Evolutionary conservation across 352 stramenopile species (phyloP), one percentile per base, ranked within the genome.

Genomic region (Thalassiosira sp.): DNA sequence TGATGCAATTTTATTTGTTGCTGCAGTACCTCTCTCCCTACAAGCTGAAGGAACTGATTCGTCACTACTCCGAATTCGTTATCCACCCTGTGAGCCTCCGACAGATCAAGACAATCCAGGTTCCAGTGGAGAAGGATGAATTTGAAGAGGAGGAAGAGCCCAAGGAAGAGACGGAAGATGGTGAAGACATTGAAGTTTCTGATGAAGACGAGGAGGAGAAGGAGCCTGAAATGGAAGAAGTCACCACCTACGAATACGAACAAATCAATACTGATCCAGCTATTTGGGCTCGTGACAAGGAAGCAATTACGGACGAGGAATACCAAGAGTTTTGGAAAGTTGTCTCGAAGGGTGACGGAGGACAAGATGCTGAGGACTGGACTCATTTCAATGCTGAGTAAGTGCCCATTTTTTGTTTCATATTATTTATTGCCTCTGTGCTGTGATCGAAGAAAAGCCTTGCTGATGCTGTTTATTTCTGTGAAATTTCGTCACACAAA

Each of bases 1-100:
- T 37, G 22, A 31, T 56, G 18, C 24, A 54, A 37, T 72, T 10
- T 48, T 20, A 24, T 49, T 15, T 33, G 7, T 49, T 54, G 16
- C 11, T 33, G 11, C 20, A 76, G 86, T 99, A 98, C 86, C 82
- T 97, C 33, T 93, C 97, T 58, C 89, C 98, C 69, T 83, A 95
- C 71, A 96, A 96, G 72, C 91, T 99, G 54, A 96, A 98, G 82
- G 79, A 88, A 11, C 88, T 99, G 20, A 95, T 99, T 37, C 89
- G 95, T 51, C 95, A 97, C 78, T 99, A 99, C 90, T 98, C 95
- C 22, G 97, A 99, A 90, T 99, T 99, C 89, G 98, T 99, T 68
- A 98, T 91, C 27, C 99, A 99, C 88, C 97, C 97, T 1, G 99
- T 99, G 80, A 98, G 97, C 80, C 84, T 99, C n/a, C 92, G 97